A percentile compares a stretch with the other conserved stretches of the same genome.
Evolutionary conservation across 768 basidiomycete species (phyloP).

Genomic region (Gloeophyllum trabeum): DNA sequence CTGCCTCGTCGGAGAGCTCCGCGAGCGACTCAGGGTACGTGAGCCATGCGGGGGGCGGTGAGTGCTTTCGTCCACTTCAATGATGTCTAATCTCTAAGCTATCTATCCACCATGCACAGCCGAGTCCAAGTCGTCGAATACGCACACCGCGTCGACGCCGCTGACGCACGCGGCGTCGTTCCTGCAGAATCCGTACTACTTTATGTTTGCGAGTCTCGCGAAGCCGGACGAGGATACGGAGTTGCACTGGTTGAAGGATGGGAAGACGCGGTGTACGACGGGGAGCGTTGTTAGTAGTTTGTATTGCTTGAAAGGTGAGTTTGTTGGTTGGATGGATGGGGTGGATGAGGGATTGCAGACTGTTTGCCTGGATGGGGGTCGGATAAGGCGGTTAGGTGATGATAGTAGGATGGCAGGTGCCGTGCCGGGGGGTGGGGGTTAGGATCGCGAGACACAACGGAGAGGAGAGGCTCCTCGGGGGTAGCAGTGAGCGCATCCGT

Average conservation of each 20-base stretch:
- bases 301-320: constrained; percentile 70
- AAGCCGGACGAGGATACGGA: constrained; percentile 85
- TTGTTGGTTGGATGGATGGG: constrained; percentile 8
- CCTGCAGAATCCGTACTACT: constrained; percentile 89
- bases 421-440: too few relatives aligned
- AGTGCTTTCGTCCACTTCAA: too few relatives aligned
- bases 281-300: constrained; percentile 85
- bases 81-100: too few relatives aligned
- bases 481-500: too few relatives aligned
- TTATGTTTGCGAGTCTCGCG: constrained; percentile 89
- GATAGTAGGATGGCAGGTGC: too few relatives aligned
- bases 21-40: too few relatives aligned
- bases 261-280: constrained; percentile 84
- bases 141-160: neutral
- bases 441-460: too few relatives aligned
- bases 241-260: constrained; percentile 84
- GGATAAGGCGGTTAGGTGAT: too few relatives aligned
- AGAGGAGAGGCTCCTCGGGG: too few relatives aligned
- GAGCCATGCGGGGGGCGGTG: too few relatives aligned
- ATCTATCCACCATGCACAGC: constrained; percentile 5
- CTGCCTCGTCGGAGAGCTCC: constrained; percentile 10
- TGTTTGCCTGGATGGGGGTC: too few relatives aligned
- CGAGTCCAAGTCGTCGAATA: constrained; percentile 1
- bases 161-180: constrained; percentile 40
- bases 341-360: neutral